These are phyloP conservation scores for Marasmius tenuissimus DNA, from an alignment of 1,284 basidiomycete species.

Conservation along the genomic window DNA sequence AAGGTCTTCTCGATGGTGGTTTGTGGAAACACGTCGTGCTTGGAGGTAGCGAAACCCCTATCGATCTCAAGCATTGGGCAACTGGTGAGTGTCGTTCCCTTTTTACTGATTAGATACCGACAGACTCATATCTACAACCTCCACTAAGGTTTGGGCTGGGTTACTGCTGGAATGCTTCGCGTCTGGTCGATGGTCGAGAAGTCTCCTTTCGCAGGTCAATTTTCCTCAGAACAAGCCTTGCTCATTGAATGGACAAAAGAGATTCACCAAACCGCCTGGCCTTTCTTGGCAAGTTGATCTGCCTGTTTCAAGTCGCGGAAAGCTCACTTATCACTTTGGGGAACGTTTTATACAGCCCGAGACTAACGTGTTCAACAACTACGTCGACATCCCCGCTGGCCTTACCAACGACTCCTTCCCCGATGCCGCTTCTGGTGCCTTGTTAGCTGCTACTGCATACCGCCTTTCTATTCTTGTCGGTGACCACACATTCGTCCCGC, in stretches of 20 bases:
- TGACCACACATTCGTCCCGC: conserved; percentile 47
- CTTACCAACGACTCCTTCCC: conserved; percentile 52
- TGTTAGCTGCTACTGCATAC: conserved; percentile 80
- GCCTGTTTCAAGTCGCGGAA: background rate
- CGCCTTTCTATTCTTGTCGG: conserved; percentile 56
- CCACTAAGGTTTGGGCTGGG: conserved; percentile 68
- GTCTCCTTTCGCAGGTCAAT: conserved; percentile 36
- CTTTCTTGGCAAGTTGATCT: conserved; percentile 37
- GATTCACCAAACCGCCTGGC: conserved; percentile 52
- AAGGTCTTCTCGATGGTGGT: conserved; percentile 39
- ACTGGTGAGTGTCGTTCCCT: conserved; percentile 44
- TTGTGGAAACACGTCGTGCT: conserved; percentile 57
- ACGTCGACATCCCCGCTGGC: conserved; percentile 47
- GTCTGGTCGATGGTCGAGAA: conserved; percentile 58
- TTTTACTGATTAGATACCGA: background rate
- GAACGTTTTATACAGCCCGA: conserved; percentile 12
- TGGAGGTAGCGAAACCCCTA: conserved; percentile 24
- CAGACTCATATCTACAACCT: background rate
- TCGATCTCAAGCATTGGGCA: conserved; percentile 39
- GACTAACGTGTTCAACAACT: conserved; percentile 74
- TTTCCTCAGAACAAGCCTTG: conserved; percentile 45
- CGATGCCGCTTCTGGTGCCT: conserved; percentile 74
- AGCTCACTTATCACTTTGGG: conserved; percentile 1
- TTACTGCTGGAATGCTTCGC: conserved; percentile 64
- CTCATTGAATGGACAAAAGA: conserved; percentile 60